Base-by-base conservation (phyloP, 2,329 filamentous ascomycete genomes). In the Xylariaceae sp. region DNA sequence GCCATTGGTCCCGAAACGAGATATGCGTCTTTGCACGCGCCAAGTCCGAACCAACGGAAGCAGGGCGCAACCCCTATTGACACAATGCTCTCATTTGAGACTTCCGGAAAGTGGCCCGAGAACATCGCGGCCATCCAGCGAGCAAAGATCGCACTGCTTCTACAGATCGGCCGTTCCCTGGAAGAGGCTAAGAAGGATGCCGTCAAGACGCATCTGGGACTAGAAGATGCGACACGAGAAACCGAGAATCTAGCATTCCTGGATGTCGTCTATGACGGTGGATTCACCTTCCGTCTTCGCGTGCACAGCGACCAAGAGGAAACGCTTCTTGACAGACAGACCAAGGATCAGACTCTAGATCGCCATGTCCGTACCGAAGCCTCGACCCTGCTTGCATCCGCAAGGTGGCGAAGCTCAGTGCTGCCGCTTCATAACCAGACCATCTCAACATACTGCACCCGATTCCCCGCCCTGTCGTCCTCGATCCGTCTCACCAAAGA, bases 101-200 rank as follows among this genome's bases (percentile, higher is more conserved):
- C 89, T 3, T 97, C 94, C 5, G 88, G 86, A 51, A 88, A 90
- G 66, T 99, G 94, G 94, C 94, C 94, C 0, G 92, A 97, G 70
- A 91, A 95, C 69, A 76, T 97, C 7, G 84, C 84, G 2, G 92
- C 93, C 4, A 96, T 97, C 58, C 94, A 99, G 73, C 86, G 92
- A 69, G 92, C 92, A 10, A 99, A 99, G 74, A 83, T 95, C 45
- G 94, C 95, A 2, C 96, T 99, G 71, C 79, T 94, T 3, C 76
- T 97, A 2, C 84, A 87, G 67, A 86, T 96, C 58, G 85, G 87
- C 53, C 85, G 87, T 55, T 81, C 91, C 2, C 76, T 99, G 1
- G 80, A 83, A 57, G 80, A 83, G 15, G 75, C 79, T 2, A 83
- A 87, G 23, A 4, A 30, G 30, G 78, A 82, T 7, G 80, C 78